phyloP scores from a whole-genome alignment of 805 yeast genomes.

The Kazachstania viticola region DNA sequence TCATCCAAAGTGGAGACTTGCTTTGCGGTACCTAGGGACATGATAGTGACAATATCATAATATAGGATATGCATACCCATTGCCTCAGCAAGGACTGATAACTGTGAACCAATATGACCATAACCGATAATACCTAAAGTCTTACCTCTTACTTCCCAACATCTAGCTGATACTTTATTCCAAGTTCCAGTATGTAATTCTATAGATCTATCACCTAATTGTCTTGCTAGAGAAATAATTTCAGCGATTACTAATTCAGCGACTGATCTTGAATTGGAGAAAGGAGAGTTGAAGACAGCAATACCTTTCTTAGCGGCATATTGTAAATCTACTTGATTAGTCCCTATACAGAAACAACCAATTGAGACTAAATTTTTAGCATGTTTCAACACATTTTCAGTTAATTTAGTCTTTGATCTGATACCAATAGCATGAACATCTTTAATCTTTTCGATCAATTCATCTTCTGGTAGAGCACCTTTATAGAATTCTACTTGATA shows the following conservation, averaged over 20 bases:
- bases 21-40: slow-evolving; percentile 93
- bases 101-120: slow-evolving; percentile 96
- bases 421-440: slow-evolving; percentile 96
- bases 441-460: slow-evolving; percentile 83
- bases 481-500: slow-evolving; percentile 94
- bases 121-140: slow-evolving; percentile 95
- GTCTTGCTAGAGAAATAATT: slow-evolving; percentile 88
- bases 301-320: slow-evolving; percentile 87
- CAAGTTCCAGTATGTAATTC: slow-evolving; percentile 95
- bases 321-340: slow-evolving; percentile 91
- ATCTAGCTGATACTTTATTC: slow-evolving; percentile 89
- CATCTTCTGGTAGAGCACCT: slow-evolving; percentile 82
- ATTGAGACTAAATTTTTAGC: slow-evolving; percentile 83
- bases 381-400: slow-evolving; percentile 63
- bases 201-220: slow-evolving; percentile 89
- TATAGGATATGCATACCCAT: slow-evolving; percentile 95
- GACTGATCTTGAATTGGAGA: slow-evolving; percentile 95
- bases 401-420: slow-evolving; percentile 90
- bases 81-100: slow-evolving; percentile 92
- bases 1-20: slow-evolving; percentile 83
- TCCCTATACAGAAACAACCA: slow-evolving; percentile 99
- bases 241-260: slow-evolving; percentile 96
- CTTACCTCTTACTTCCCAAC: slow-evolving; percentile 99
- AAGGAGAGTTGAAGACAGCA: slow-evolving; percentile 96
- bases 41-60: slow-evolving; percentile 84